A percentile compares a stretch with the other conserved stretches of the same genome.
These are phyloP conservation scores for Talaromyces trachyspermus DNA, from an alignment of 495 filamentous ascomycete species.

Conservation along the genomic window DNA sequence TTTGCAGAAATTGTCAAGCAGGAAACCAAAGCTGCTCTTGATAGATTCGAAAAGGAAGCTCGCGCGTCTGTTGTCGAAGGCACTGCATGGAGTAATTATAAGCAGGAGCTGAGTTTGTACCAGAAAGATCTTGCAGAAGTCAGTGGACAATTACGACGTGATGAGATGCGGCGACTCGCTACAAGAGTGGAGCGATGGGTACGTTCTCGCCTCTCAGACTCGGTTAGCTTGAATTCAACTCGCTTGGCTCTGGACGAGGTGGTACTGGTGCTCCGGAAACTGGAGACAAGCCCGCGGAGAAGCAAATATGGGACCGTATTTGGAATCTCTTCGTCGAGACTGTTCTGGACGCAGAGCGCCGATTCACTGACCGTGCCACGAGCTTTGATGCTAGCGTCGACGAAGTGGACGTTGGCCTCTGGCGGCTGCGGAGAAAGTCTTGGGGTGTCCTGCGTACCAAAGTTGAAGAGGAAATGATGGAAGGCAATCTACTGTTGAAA, in stretches of 20 bases:
- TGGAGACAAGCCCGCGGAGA: constrained; percentile 68
- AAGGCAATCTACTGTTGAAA: constrained; percentile 92
- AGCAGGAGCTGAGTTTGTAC: constrained; percentile 52
- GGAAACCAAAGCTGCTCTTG: constrained; percentile 68
- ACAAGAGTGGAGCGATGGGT: constrained; percentile 90
- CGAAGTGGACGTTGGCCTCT: constrained; percentile 88
- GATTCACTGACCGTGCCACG: constrained; percentile 79
- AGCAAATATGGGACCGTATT: constrained; percentile 90
- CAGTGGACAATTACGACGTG: constrained; percentile 70
- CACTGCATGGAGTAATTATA: constrained; percentile 73
- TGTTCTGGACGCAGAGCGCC: constrained; percentile 75
- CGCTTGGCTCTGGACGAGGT: constrained; percentile 76
- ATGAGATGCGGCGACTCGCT: constrained; percentile 92
- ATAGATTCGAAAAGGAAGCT: constrained; percentile 71
- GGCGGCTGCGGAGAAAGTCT: constrained; percentile 84
- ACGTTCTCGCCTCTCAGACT: constrained; percentile 74
- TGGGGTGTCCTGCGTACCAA: constrained; percentile 86
- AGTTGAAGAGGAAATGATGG: constrained; percentile 96
- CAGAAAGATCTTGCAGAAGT: constrained; percentile 83
- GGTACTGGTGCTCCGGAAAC: constrained; percentile 72
- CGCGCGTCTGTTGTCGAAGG: constrained; percentile 64
- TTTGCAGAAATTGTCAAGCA: constrained; percentile 88
- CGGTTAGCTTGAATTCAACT: constrained; percentile 89
- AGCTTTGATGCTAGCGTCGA: constrained; percentile 89
- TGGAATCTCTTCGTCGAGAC: constrained; percentile 81